A percentile compares a stretch with the other conserved stretches of the same genome.
phyloP scores from a whole-genome alignment of 441 rosid genomes.

The Isatis lusitanica region DNA sequence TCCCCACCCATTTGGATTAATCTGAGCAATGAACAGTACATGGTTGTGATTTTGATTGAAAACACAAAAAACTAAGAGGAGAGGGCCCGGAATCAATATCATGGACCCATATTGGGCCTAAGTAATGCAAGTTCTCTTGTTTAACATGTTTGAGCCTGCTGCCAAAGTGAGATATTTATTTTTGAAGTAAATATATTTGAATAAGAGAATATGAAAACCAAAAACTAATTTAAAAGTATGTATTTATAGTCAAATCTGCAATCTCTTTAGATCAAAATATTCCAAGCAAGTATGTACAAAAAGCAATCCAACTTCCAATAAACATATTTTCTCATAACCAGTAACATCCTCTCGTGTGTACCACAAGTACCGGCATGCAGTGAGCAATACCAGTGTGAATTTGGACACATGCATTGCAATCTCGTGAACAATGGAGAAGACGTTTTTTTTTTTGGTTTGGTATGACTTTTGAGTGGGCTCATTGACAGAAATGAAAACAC shows the following conservation, averaged over 20 bases:
- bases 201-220: background rate
- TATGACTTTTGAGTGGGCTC: background rate
- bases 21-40: background rate
- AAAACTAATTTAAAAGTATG: background rate
- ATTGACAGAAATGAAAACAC: background rate
- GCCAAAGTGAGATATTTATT: background rate
- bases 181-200: too few species aligned
- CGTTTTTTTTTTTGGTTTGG: constrained; percentile 3
- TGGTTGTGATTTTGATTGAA: background rate
- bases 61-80: background rate
- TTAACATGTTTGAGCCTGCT: background rate
- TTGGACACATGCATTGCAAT: background rate
- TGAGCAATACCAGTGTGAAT: background rate
- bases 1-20: background rate
- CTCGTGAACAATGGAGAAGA: constrained; percentile 16
- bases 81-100: background rate
- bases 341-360: background rate
- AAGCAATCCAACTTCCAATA: background rate
- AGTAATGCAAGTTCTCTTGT: too few species aligned
- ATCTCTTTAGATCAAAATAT: background rate
- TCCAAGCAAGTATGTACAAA: background rate
- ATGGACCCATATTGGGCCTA: background rate
- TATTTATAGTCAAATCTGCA: background rate
- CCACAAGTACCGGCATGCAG: constrained; percentile 2
- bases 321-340: background rate